Percentiles rank a stretch among this genome's conserved stretches.
Evolutionary conservation across 495 filamentous ascomycete species (phyloP).

Genomic region (Bryoglossum gracile): DNA sequence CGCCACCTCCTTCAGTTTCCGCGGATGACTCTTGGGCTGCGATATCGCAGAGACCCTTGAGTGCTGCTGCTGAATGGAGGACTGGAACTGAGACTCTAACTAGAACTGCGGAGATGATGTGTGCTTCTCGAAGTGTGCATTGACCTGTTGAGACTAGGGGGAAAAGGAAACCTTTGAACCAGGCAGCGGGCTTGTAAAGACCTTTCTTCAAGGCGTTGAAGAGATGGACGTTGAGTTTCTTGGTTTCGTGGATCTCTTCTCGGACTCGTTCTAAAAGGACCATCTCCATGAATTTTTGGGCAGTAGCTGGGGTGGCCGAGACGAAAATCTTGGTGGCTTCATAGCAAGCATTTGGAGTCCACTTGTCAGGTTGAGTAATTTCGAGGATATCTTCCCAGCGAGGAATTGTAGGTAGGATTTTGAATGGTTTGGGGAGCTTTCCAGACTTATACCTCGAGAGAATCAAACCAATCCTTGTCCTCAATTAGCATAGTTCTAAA

Average conservation of each 20-base stretch:
- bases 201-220: slow-evolving; percentile 89
- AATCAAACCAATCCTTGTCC: slow-evolving; percentile 67
- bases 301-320: slow-evolving; percentile 64
- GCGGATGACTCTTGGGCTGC: slow-evolving; percentile 74
- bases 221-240: slow-evolving; percentile 90
- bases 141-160: slow-evolving; percentile 63
- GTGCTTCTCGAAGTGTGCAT: slow-evolving; percentile 85
- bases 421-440: slow-evolving; percentile 93
- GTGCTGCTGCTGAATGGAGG: slow-evolving; percentile 83
- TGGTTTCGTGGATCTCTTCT: slow-evolving; percentile 78
- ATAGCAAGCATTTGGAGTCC: slow-evolving; percentile 83
- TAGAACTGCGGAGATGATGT: slow-evolving; percentile 79
- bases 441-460: slow-evolving; percentile 92
- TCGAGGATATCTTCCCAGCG: slow-evolving; percentile 83
- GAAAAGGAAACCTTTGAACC: slow-evolving; percentile 95
- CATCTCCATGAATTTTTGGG: slow-evolving; percentile 71
- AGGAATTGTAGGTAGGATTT: slow-evolving; percentile 85
- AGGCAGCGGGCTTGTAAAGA: slow-evolving; percentile 91
- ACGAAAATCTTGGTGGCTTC: slow-evolving; percentile 86
- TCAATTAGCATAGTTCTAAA: slow-evolving; percentile 17
- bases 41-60: slow-evolving; percentile 88
- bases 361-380: slow-evolving; percentile 72
- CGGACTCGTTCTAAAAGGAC: slow-evolving; percentile 82
- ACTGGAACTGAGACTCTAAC: slow-evolving; percentile 74
- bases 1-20: slow-evolving; percentile 63